Base-by-base conservation (phyloP, 306 rosid species). In the Inga laurina region DNA sequence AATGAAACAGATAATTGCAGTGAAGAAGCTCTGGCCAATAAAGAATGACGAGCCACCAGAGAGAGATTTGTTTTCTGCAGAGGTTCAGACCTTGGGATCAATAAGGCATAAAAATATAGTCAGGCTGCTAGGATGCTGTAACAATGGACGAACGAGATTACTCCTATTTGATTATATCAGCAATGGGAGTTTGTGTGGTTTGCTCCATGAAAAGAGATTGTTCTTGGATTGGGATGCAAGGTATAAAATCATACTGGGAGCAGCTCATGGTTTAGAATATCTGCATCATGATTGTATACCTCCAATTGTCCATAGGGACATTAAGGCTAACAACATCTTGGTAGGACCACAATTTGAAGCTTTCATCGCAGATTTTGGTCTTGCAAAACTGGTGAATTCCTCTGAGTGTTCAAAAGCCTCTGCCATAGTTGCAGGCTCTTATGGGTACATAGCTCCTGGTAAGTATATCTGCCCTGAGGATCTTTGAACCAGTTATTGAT, bases 181-280 rank as follows among this genome's bases (percentile, higher is more conserved):
- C 51, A 93, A 95, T 65, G 98, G 98, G 39, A 93, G 98, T 86
- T 88, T 95, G 84, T 82, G 82, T 43, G 89, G 90, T 35, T 62
- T 92, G 82, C 96, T 95, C 79, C 98, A 95, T 74, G 95, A 92
- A 67, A 93, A 87, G 84, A 91, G 91, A 86, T 41, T 89, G 83
- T 93, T 95, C 90, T 92, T 95, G 93, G 98, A 93, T 59, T 95
- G 98, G 98, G 98, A 95, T 87, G 91, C 95, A 77, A 90, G 98
- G 90, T 93, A 93, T 69, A 91, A 92, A 84, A 95, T 95, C 78
- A 74, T 92, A 69, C 80, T 95, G 3, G 98, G 98, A 88, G 86
- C 94, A 76, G 98, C 98, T 77, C 92, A 95, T 11, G 98, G 98
- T 72, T 86, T 95, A 79, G 97, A 97, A 81, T 95, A 95, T 90